Percentiles rank a stretch among this genome's conserved stretches.
These are phyloP conservation scores for Phoma herbarum DNA, from an alignment of 2,329 filamentous ascomycete genomes.

Conservation along the genomic window DNA sequence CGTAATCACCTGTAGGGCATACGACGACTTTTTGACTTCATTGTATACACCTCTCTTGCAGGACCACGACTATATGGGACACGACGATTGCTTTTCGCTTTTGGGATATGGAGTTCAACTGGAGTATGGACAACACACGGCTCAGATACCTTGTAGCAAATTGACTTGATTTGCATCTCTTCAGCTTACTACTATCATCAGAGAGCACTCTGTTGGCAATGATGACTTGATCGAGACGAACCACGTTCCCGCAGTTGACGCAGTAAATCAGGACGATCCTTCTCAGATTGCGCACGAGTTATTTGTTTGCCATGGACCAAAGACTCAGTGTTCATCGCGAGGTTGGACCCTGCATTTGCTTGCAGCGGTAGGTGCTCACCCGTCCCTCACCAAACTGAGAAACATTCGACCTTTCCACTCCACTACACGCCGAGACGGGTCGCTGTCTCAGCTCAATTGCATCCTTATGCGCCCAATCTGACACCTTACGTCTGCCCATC, in stretches of 20 bases:
- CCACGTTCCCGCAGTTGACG: too few relatives aligned
- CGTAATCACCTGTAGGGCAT: constrained; percentile 16
- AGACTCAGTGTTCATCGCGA: too few relatives aligned
- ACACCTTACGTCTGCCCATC: neutral
- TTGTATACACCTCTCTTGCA: neutral
- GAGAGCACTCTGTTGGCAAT: neutral
- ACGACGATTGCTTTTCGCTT: constrained; percentile 1
- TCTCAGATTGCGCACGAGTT: neutral
- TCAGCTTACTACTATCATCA: neutral
- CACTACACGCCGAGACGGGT: constrained; percentile 8
- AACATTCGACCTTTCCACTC: constrained; percentile 2
- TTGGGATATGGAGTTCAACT: constrained; percentile 3
- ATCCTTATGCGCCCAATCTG: constrained; percentile 12
- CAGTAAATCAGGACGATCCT: neutral
- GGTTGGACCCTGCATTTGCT: constrained; percentile 22
- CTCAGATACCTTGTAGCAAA: constrained; percentile 14
- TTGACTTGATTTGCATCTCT: neutral
- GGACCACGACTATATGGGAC: neutral
- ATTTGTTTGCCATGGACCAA: too few relatives aligned
- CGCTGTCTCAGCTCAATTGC: constrained; percentile 13
- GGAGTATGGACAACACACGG: constrained; percentile 5
- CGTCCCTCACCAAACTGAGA: constrained; percentile 12
- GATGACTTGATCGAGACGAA: too few relatives aligned
- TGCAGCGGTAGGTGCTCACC: constrained; percentile 10
- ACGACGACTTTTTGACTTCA: neutral